Evolutionary conservation across 2,329 filamentous ascomycete genomes (phyloP), one percentile per base, ranked within the genome.

Genomic region (Myriosclerotinia scirpicola): DNA sequence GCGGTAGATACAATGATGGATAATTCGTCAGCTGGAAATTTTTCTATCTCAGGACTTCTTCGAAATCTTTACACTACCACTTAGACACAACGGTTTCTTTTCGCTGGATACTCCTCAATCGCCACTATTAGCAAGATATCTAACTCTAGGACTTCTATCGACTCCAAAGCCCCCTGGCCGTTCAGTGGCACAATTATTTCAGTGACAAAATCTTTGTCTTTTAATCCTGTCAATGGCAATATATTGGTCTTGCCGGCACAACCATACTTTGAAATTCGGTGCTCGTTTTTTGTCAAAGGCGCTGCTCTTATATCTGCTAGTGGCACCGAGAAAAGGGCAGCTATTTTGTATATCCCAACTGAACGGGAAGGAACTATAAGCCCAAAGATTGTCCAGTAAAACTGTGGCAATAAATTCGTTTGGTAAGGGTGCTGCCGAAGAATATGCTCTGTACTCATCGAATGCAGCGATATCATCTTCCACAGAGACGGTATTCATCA

Each of bases 1-100:
- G 85, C 3, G 82, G 30, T 46, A 7, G 20, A 52, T 9, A 11
- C 38, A 12, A 26, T 12, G 6, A 22, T 54, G 14, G 7, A 40
- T 30, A 22, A 53, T 34, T 50, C n/a, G 8, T 40, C n/a, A 11
- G 6, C 8, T 40, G n/a, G 46, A 3, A 20, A 38, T 30, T 14
- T 8, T 22, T 52, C n/a, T 15, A 38, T 38, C 6, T 54, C 46
- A 26, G 46, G 34, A 42, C 34, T 40, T 20, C 40, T 54, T 26
- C 15, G 15, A 12, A 62, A 53, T 34, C 26, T 42, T 14, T 20
- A 30, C 34, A 62, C 46, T 30, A 8, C 26, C 40, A 54, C 30
- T 34, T 34, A 34, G 30, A 2, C 30, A 15, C 3, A 26, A 40
- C 60, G 5, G 7, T 1, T 1, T 26, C 38, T 56, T 56, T 36